Evolutionary conservation across 1,284 basidiomycete species (phyloP).

Genomic region (Cutaneotrichosporon mucoides): DNA sequence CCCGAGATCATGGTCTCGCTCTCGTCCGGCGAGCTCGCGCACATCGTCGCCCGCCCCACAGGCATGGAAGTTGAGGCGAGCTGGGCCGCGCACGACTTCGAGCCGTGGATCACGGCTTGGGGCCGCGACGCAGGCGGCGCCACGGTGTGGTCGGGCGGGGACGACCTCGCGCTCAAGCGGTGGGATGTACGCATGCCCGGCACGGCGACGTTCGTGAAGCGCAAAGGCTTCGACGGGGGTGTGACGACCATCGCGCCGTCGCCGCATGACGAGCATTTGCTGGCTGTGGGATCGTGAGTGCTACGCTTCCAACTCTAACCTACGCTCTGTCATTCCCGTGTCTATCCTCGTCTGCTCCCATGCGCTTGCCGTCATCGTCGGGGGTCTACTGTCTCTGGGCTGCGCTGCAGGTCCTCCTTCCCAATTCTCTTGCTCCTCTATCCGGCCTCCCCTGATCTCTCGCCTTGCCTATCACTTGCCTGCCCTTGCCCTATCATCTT

Average conservation of each 20-base stretch:
- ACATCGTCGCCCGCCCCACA: slow-evolving; percentile 51
- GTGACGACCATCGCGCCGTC: slow-evolving; percentile 87
- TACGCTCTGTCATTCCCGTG: no score
- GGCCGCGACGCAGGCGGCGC: slow-evolving; percentile 63
- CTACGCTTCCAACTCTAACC: no score
- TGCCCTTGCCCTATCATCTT: no score
- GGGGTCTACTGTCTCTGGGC: no score
- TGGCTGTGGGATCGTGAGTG: slow-evolving; percentile 75
- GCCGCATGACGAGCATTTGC: slow-evolving; percentile 69
- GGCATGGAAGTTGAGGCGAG: slow-evolving; percentile 54
- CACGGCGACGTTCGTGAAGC: slow-evolving; percentile 67
- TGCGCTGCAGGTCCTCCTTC: no score
- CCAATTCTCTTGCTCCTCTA: no score
- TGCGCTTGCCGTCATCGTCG: no score
- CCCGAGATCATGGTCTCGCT: slow-evolving; percentile 66
- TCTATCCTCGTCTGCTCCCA: no score
- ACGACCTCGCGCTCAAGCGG: slow-evolving; percentile 81
- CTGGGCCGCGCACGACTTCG: slow-evolving; percentile 89
- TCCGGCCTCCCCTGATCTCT: no score
- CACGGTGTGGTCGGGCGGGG: slow-evolving; percentile 85
- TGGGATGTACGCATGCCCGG: slow-evolving; percentile 80
- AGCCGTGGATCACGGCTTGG: slow-evolving; percentile 92
- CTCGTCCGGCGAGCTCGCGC: slow-evolving; percentile 67
- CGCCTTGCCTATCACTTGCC: no score
- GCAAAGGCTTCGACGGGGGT: slow-evolving; percentile 83